Evolutionary conservation across 768 basidiomycete genomes (phyloP).

Genomic region (Pisolithus tinctorius): DNA sequence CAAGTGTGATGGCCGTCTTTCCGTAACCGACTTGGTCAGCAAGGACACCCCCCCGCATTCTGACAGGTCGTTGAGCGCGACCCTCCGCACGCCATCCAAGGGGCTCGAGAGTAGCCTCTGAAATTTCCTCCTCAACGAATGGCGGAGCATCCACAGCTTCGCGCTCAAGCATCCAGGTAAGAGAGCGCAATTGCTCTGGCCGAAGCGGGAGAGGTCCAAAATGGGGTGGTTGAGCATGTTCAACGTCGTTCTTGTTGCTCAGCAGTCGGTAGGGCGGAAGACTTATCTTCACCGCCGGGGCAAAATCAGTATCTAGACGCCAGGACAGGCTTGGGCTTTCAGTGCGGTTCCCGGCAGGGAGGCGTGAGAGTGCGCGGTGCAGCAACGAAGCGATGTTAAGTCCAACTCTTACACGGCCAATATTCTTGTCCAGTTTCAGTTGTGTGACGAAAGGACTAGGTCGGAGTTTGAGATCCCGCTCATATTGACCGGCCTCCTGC

Average conservation of each 20-base stretch:
- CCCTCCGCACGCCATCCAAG: conserved; percentile 95
- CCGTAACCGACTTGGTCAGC: conserved; percentile 97
- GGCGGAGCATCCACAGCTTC: conserved; percentile 59
- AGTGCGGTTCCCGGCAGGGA: conserved; percentile 51
- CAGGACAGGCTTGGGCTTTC: conserved; percentile 56
- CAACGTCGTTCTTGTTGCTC: conserved; percentile 69
- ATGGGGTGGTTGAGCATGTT: conserved; percentile 70
- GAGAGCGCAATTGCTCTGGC: conserved; percentile 81
- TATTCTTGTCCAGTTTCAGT: conserved; percentile 55
- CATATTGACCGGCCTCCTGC: conserved; percentile 82
- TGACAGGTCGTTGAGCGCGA: conserved; percentile 70
- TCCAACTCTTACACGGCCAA: conserved; percentile 74
- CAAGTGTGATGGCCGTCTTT: conserved; percentile 92
- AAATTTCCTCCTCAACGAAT: conserved; percentile 91
- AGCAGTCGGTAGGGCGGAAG: conserved; percentile 61
- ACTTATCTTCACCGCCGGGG: conserved; percentile 51
- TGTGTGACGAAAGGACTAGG: conserved; percentile 86
- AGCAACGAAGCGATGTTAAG: conserved; percentile 83
- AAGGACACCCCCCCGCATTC: conserved; percentile 81
- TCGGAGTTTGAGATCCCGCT: conserved; percentile 78
- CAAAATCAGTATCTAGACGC: conserved; percentile 76
- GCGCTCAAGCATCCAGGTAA: conserved; percentile 88
- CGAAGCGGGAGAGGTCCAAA: conserved; percentile 66
- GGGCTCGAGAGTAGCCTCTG: conserved; percentile 80
- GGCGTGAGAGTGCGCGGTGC: conserved; percentile 77